Evolutionary conservation across 1,284 basidiomycete species (phyloP).

Genomic region (Pseudozyma flocculosa): DNA sequence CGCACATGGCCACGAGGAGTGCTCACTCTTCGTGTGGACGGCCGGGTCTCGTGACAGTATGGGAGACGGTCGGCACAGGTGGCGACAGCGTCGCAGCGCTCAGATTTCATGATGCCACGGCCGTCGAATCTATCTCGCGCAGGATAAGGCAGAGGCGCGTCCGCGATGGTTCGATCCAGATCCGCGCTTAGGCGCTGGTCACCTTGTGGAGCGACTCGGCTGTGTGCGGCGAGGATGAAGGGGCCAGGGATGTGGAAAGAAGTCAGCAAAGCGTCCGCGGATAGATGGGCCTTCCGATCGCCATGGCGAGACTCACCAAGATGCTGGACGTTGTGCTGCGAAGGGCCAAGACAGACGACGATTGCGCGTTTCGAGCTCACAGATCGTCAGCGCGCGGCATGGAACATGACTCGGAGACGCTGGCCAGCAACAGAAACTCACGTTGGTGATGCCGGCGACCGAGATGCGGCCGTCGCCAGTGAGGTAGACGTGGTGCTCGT

Average conservation of each 20-base stretch:
- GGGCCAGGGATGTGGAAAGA: neutral
- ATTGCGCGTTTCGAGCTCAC: too few relatives aligned
- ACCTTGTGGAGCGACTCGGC: conserved; percentile 55
- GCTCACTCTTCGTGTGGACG: too few relatives aligned
- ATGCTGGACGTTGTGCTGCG: conserved; percentile 51
- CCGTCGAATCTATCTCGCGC: too few relatives aligned
- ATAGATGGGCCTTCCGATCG: neutral
- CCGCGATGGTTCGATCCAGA: too few relatives aligned
- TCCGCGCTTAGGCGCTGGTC: conserved; percentile 18
- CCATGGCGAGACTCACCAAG: conserved; percentile 17
- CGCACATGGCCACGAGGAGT: too few relatives aligned
- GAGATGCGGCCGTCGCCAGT: conserved; percentile 58
- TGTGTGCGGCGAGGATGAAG: neutral
- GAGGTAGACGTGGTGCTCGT: conserved; percentile 59
- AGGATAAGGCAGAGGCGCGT: too few relatives aligned
- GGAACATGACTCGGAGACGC: too few relatives aligned
- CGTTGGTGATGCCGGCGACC: conserved; percentile 56
- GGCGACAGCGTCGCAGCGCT: too few relatives aligned
- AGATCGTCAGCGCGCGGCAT: too few relatives aligned
- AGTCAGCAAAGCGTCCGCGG: neutral
- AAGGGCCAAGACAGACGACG: neutral
- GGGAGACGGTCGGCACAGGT: too few relatives aligned
- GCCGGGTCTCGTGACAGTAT: too few relatives aligned
- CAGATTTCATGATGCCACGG: too few relatives aligned
- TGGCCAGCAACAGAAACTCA: neutral